These are phyloP conservation scores for Ophiostoma novo-ulmi DNA, from an alignment of 2,329 filamentous ascomycete species.

Conservation along the genomic window DNA sequence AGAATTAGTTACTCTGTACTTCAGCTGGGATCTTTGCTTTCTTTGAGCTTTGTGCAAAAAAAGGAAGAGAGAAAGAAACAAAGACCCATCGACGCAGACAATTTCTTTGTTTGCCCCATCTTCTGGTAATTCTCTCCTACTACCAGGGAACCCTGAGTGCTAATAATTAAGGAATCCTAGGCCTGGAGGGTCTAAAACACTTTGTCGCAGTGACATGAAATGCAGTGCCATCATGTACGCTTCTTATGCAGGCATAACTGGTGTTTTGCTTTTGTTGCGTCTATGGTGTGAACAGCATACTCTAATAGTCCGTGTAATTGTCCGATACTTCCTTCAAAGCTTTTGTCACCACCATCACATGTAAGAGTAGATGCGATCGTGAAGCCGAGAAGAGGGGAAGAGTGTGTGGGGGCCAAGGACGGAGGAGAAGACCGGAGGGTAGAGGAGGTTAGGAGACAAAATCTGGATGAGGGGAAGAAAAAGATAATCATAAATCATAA, in stretches of 20 bases:
- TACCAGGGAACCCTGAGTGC: not conserved
- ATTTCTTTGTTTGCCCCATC: not conserved
- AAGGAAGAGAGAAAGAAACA: not conserved
- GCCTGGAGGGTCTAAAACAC: not conserved
- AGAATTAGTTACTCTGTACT: not conserved
- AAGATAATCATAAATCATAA: not conserved
- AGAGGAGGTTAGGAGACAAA: not conserved
- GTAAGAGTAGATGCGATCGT: not conserved
- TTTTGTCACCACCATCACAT: not conserved
- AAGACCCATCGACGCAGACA: not conserved
- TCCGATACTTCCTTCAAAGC: not conserved
- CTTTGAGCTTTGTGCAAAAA: not conserved
- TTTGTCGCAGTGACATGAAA: not conserved
- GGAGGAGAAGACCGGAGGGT: not conserved
- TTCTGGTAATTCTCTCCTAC: not conserved
- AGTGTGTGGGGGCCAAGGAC: not conserved
- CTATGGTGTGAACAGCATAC: not conserved
- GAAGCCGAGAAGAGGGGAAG: conserved; percentile 10
- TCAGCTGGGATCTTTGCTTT: not conserved
- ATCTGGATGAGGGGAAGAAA: not conserved
- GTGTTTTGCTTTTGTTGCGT: too few species aligned
- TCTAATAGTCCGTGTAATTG: not conserved
- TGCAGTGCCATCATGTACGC: not conserved
- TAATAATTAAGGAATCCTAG: not conserved
- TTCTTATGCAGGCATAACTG: too few species aligned